Percentiles rank a stretch among this genome's conserved stretches.
phyloP scores from a whole-genome alignment of 1,284 basidiomycete genomes.

The Polyporus tsugae region DNA sequence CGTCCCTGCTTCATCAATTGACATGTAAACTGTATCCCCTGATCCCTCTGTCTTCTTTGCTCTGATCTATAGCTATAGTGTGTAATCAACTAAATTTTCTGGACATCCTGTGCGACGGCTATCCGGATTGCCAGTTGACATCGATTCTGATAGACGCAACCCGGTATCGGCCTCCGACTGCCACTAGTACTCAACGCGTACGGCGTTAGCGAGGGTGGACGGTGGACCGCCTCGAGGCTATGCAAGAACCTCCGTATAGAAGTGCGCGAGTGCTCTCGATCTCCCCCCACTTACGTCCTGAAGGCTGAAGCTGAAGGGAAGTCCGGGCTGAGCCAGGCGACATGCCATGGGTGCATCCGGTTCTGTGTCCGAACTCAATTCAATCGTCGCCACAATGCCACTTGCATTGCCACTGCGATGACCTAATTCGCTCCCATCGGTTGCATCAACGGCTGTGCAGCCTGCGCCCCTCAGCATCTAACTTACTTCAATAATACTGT shows the following conservation, averaged over 20 bases:
- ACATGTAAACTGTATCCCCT: background rate
- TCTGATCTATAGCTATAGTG: background rate
- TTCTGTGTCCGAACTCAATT: background rate
- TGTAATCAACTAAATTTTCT: background rate
- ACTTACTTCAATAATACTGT: too few species aligned
- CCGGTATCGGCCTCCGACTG: background rate
- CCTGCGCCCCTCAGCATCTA: background rate
- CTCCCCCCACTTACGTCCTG: background rate
- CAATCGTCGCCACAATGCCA: background rate
- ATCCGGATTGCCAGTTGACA: background rate
- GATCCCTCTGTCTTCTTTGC: background rate
- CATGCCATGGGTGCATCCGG: too few species aligned
- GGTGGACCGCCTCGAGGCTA: constrained; percentile 5
- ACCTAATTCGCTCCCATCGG: background rate
- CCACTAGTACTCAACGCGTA: background rate
- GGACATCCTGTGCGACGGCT: background rate
- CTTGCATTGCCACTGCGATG: constrained; percentile 8
- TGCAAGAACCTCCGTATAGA: constrained; percentile 8
- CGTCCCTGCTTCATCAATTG: background rate
- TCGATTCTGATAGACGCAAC: background rate
- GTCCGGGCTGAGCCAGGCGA: background rate
- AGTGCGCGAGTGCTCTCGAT: background rate
- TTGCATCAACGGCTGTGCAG: constrained; percentile 2
- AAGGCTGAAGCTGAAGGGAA: background rate
- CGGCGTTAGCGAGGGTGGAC: background rate